Evolutionary conservation across 768 basidiomycete species (phyloP).

Genomic region (Mycena metata): DNA sequence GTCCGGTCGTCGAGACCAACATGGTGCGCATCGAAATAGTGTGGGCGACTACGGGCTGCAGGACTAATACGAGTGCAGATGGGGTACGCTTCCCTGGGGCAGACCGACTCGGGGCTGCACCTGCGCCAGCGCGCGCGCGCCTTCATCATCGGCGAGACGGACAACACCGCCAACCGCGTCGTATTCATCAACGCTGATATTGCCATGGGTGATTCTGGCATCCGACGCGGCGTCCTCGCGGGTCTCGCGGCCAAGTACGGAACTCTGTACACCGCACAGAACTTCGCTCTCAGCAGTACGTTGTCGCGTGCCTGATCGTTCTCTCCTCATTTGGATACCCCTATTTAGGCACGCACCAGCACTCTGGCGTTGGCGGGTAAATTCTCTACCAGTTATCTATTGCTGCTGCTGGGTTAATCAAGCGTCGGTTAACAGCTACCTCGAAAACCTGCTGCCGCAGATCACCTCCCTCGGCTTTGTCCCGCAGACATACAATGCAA

Average conservation of each 20-base stretch:
- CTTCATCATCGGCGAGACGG: conserved; percentile 77
- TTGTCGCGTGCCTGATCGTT: too few species aligned
- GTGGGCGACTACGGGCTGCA: too few species aligned
- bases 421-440: conserved; percentile 83
- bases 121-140: conserved; percentile 85
- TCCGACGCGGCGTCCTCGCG: conserved; percentile 76
- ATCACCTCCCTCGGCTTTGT: conserved; percentile 82
- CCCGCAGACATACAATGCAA: conserved; percentile 77
- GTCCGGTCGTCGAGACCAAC: conserved; percentile 85
- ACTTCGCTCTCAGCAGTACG: conserved; percentile 67
- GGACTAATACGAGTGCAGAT: conserved; percentile 48
- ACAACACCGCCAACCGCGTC: conserved; percentile 68
- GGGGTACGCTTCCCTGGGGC: conserved; percentile 77
- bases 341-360: conserved; percentile 75
- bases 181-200: conserved; percentile 89
- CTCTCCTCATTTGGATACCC: too few species aligned
- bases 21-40: conserved; percentile 51
- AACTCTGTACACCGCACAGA: conserved; percentile 75
- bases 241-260: conserved; percentile 69
- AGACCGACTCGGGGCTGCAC: conserved; percentile 82
- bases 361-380: not conserved
- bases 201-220: conserved; percentile 84
- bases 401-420: too few species aligned
- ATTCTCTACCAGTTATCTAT: too few species aligned
- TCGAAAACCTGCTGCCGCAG: conserved; percentile 84